Percentiles rank a stretch among this genome's conserved stretches.
Evolutionary conservation across 768 basidiomycete species (phyloP).

Genomic region (Naematelia encephala): DNA sequence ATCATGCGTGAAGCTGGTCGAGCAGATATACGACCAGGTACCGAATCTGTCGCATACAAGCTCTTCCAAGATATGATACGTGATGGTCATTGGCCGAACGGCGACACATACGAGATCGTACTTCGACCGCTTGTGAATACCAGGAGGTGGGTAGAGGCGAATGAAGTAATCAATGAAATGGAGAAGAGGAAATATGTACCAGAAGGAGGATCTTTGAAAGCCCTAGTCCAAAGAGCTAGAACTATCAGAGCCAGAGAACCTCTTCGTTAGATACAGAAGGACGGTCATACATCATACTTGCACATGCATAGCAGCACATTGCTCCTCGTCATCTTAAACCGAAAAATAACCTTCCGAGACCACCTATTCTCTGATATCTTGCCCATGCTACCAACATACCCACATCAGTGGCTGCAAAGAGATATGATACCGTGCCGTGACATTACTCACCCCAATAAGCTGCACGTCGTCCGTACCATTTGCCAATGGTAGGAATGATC

Average conservation of each 20-base stretch:
- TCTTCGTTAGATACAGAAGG: slow-evolving; percentile 1
- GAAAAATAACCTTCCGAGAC: slow-evolving; percentile 12
- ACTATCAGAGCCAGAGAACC: slow-evolving; percentile 43
- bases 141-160: slow-evolving; percentile 62
- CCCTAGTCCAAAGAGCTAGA: slow-evolving; percentile 58
- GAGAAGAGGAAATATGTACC: slow-evolving; percentile 54
- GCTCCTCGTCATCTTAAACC: slow-evolving; percentile 10
- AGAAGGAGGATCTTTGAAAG: slow-evolving; percentile 52
- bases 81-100: slow-evolving; percentile 57
- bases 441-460: slow-evolving; percentile 78
- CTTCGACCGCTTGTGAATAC: slow-evolving; percentile 63
- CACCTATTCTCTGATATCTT: slow-evolving; percentile 5
- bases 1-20: slow-evolving; percentile 65
- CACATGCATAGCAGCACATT: slow-evolving; percentile 1
- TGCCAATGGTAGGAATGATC: slow-evolving; percentile 79
- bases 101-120: slow-evolving; percentile 75
- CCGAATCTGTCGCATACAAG: slow-evolving; percentile 4
- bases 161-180: slow-evolving; percentile 65
- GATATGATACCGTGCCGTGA: too few species aligned
- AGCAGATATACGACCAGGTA: slow-evolving; percentile 51
- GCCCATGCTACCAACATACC: slow-evolving; percentile 5
- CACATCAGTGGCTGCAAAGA: too few species aligned
- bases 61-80: slow-evolving; percentile 50
- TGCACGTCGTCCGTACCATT: slow-evolving; percentile 80
- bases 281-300: too few species aligned